Evolutionary conservation across 2,329 filamentous ascomycete genomes (phyloP), one percentile per base, ranked within the genome.

Genomic region (Mycocentrospora acerina): DNA sequence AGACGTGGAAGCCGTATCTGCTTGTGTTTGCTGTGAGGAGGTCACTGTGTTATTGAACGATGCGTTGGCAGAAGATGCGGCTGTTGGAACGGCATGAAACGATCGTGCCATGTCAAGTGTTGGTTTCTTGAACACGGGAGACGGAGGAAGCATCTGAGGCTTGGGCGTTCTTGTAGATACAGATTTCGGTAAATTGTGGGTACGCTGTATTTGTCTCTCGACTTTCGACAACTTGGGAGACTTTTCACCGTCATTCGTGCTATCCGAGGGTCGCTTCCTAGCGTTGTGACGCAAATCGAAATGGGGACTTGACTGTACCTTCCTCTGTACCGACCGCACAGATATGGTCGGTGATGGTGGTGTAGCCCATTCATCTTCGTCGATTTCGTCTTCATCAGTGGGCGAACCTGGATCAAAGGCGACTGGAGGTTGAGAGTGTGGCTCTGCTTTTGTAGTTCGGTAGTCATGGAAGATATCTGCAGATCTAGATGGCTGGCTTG

Each of bases 371-470:
- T 52, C 48, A 22, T 56, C 50, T 18, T 53, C 39, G 19, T 54
- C 52, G 3, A 60, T 22, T 5, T 22, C 55, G 7, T 66, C 60
- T 12, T 56, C 59, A 22, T 64, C 62, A 2, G 63, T 66, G 1
- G 59, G 46, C 5, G 57, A 62, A 2, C 57, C 63, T 35, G 53
- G 50, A 15, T 59, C 51, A 4, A 38, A 34, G 11, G 47, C 47
- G 3, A 43, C 36, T 35, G 48, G 44, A 9, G 9, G 19, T 6
- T 38, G 22, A 2, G 54, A 48, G 2, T 50, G 36, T 8, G 41
- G 26, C 6, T 49, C 40, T 15, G 45, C 37, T 6, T 33, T 22
- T 24, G 25, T 13, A 31, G 13, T 24, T 24, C 35, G 16, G 13
- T 18, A 5, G 8, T 32, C 11, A 6, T 16, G 24, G 12, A 28